Evolutionary conservation across 805 yeast genomes (phyloP), one percentile per base, ranked within the genome.

Genomic region (Sungouiozyma intestinalis): DNA sequence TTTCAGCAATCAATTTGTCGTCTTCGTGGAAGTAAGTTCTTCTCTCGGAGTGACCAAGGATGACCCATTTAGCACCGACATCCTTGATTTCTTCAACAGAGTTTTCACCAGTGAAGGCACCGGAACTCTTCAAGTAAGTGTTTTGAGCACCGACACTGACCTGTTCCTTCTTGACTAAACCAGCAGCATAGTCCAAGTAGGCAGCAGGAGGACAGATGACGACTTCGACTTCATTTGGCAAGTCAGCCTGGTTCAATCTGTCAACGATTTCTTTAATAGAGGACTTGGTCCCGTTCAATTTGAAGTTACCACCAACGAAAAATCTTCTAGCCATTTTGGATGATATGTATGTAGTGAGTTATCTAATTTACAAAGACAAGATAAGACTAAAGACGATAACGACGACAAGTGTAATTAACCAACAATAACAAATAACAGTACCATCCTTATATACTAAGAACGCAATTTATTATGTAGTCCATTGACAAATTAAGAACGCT

Each of bases 221-320:
- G 53, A 90, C 95, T 72, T 90, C 92, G 46, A 84, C 88, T 60
- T 80, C 71, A 40, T 74, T 58, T 51, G 94, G 83, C 53, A 92
- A 71, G 40, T 75, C 71, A 51, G 94, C 81, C 41, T 68, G 63
- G 76, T 88, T 90, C 63, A 90, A 76, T 70, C 78, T 72, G 51
- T 78, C 87, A 49, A 88, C 81, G 63, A 92, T 88, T 54, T 77
- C 69, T 65, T 78, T 76, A 67, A 90, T 83, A 57, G 92, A 82
- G 58, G 76, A 77, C 70, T 79, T 80, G 63, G 94, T 72, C 64
- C 98, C 98, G 77, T 90, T 90, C 85, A 92, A 81, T 71, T 90
- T 90, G 78, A 92, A 88, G 87, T 90, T 90, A 62, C 98, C 98
- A 58, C 98, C 98, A 62, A 92, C 95, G 68, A 90, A 88, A 73